Conservation (phyloP, 768 basidiomycete genomes). For the Butyriboletus loyo region DNA sequence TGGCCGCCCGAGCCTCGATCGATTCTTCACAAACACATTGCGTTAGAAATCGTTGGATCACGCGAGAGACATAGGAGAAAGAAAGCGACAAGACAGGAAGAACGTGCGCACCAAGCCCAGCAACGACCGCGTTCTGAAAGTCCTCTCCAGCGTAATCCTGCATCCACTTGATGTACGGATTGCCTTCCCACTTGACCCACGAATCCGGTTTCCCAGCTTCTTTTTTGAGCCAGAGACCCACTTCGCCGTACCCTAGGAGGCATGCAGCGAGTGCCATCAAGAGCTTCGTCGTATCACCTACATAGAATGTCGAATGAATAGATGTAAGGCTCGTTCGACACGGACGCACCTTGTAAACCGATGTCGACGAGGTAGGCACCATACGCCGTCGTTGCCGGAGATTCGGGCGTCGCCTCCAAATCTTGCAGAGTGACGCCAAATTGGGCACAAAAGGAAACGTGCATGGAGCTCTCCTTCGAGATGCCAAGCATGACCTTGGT, state of each 20-base stretch:
- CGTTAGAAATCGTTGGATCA: background rate
- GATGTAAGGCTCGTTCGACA: background rate
- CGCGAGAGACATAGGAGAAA: background rate
- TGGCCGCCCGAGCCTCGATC: conserved; percentile 64
- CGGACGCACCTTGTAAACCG: conserved; percentile 46
- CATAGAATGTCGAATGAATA: background rate
- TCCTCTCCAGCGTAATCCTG: conserved; percentile 72
- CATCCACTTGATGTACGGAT: conserved; percentile 75
- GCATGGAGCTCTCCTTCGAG: conserved; percentile 67
- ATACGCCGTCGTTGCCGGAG: conserved; percentile 76
- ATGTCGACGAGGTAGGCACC: conserved; percentile 82
- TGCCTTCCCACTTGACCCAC: conserved; percentile 61
- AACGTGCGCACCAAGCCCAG: conserved; percentile 62
- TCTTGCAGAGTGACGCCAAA: conserved; percentile 67
- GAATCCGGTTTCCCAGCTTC: conserved; percentile 41
- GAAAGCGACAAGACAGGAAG: background rate
- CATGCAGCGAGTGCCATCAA: conserved; percentile 85
- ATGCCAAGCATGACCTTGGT: conserved; percentile 63
- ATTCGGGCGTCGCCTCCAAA: conserved; percentile 61
- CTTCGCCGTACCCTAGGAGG: conserved; percentile 88
- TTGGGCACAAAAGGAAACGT: conserved; percentile 63
- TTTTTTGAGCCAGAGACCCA: conserved; percentile 77
- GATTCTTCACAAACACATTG: conserved; percentile 44
- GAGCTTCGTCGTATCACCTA: conserved; percentile 68
- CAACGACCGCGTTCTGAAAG: conserved; percentile 70